These are phyloP conservation scores for Brassica rapa DNA, from an alignment of 345 rosid genomes.

Conservation along the genomic window DNA sequence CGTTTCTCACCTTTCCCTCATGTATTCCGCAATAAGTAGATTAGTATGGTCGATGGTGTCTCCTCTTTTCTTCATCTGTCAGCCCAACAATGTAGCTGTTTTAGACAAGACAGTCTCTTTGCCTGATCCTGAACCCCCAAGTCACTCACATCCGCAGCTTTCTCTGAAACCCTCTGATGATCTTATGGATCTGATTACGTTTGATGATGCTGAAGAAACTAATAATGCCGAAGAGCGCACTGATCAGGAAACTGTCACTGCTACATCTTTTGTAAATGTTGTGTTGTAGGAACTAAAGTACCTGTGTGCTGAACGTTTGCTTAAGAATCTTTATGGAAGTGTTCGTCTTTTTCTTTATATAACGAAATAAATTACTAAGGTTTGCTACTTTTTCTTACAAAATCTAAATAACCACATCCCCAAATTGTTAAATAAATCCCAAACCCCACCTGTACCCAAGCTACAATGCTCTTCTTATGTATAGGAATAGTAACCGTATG, in stretches of 20 bases:
- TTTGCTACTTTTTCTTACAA: conserved; percentile 33
- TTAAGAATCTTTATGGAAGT: conserved; percentile 16
- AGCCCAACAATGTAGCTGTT: conserved; percentile 43
- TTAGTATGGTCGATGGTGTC: conserved; percentile 48
- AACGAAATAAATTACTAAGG: conserved; percentile 45
- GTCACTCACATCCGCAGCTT: conserved; percentile 18
- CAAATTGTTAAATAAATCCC: conserved; percentile 43
- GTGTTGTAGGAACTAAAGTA: neutral
- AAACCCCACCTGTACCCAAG: conserved; percentile 14
- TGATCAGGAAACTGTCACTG: conserved; percentile 9
- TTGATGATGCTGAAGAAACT: conserved; percentile 32
- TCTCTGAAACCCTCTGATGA: conserved; percentile 28
- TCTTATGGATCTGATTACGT: conserved; percentile 34
- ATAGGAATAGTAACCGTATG: conserved; percentile 49
- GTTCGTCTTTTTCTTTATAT: conserved; percentile 5
- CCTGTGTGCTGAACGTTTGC: conserved; percentile 16
- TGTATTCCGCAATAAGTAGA: conserved; percentile 51
- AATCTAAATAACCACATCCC: conserved; percentile 24
- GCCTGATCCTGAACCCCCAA: conserved; percentile 40
- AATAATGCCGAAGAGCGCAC: conserved; percentile 1
- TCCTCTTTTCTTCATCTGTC: conserved; percentile 52
- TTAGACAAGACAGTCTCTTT: conserved; percentile 39
- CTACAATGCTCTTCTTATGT: conserved; percentile 29
- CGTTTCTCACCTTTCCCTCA: conserved; percentile 59
- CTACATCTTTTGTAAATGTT: conserved; percentile 23